A percentile compares a stretch with the other conserved stretches of the same genome.
These are phyloP conservation scores for Plectosphaerella sp. DNA, from an alignment of 2,329 filamentous ascomycete species.

Conservation along the genomic window DNA sequence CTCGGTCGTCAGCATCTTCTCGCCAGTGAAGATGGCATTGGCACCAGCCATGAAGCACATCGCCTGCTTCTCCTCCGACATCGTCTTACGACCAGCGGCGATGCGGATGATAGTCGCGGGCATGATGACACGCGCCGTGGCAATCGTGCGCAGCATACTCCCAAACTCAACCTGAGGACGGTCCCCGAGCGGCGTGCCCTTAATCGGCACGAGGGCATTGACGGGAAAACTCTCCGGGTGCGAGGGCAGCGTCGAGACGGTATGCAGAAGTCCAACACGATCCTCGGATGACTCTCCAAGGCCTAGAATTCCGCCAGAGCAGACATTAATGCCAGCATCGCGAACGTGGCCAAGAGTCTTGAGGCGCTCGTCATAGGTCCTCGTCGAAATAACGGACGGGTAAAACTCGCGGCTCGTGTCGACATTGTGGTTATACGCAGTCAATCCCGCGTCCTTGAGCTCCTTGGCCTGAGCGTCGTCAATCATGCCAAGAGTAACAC, in stretches of 20 bases:
- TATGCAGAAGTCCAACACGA: constrained; percentile 78
- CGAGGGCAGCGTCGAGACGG: constrained; percentile 71
- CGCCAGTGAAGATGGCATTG: constrained; percentile 91
- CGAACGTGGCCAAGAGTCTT: constrained; percentile 75
- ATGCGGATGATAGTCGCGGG: constrained; percentile 82
- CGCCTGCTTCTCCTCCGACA: constrained; percentile 85
- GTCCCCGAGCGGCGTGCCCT: constrained; percentile 80
- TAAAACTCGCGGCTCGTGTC: constrained; percentile 90
- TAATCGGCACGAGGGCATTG: constrained; percentile 86
- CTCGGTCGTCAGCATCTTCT: constrained; percentile 92
- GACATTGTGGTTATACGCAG: constrained; percentile 92
- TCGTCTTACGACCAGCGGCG: constrained; percentile 77
- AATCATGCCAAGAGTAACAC: constrained; percentile 93
- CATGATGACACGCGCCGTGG: constrained; percentile 78
- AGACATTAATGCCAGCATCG: constrained; percentile 84
- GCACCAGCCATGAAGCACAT: constrained; percentile 87
- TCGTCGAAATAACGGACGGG: constrained; percentile 78
- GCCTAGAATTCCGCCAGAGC: constrained; percentile 83
- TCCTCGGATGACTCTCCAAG: constrained; percentile 76
- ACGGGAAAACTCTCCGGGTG: constrained; percentile 92
- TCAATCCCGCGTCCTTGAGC: constrained; percentile 78
- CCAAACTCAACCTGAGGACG: constrained; percentile 70
- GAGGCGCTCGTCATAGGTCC: constrained; percentile 82
- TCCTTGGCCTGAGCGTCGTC: constrained; percentile 75
- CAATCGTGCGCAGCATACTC: constrained; percentile 75